Evolutionary conservation across 1,139 yeast species (phyloP).

Genomic region (Suhomyces ambrosiae): DNA sequence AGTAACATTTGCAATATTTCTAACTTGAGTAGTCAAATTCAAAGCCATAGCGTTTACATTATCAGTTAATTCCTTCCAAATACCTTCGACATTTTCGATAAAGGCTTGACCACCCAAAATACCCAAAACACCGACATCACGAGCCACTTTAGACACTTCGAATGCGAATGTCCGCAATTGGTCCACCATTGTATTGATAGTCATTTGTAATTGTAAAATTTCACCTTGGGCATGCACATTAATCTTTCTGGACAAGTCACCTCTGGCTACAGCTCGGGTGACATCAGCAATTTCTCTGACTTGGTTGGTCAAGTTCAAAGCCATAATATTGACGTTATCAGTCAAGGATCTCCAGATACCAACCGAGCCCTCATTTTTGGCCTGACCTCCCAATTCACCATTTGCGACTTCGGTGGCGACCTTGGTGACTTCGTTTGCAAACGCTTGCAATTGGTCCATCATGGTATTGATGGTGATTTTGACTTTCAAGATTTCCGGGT

Average conservation of each 20-base stretch:
- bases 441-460: slow-evolving; percentile 85
- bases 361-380: slow-evolving; percentile 77
- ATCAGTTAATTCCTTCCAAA: slow-evolving; percentile 87
- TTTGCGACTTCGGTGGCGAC: slow-evolving; percentile 89
- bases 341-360: slow-evolving; percentile 87
- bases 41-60: slow-evolving; percentile 91
- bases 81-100: slow-evolving; percentile 82
- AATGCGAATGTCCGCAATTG: slow-evolving; percentile 85
- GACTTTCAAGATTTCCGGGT: slow-evolving; percentile 74
- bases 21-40: slow-evolving; percentile 81
- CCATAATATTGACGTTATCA: slow-evolving; percentile 86
- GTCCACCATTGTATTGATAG: slow-evolving; percentile 86
- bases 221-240: slow-evolving; percentile 87
- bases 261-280: slow-evolving; percentile 80
- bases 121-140: slow-evolving; percentile 90
- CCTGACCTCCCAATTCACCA: slow-evolving; percentile 88
- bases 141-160: slow-evolving; percentile 84
- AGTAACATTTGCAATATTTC: slow-evolving; percentile 88
- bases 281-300: slow-evolving; percentile 87
- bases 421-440: slow-evolving; percentile 80
- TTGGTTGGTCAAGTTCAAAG: slow-evolving; percentile 80
- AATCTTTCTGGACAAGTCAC: slow-evolving; percentile 74
- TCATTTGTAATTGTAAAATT: slow-evolving; percentile 73
- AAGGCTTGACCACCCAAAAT: slow-evolving; percentile 87
- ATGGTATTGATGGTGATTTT: slow-evolving; percentile 81